phyloP scores from a whole-genome alignment of 345 rosid genomes.

The Brassica nigra region DNA sequence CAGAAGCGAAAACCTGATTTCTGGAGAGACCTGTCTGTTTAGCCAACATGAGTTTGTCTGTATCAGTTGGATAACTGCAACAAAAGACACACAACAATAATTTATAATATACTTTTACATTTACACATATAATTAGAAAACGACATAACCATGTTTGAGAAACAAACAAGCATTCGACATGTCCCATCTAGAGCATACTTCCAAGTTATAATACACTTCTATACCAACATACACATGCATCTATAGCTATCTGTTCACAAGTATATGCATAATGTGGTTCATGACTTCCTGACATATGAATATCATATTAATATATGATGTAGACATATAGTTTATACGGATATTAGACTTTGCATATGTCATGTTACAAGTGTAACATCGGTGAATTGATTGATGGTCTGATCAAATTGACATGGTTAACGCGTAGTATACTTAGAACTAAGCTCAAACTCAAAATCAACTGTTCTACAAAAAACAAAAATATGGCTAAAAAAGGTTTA shows the following conservation, averaged over 20 bases:
- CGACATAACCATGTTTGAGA: slow-evolving; percentile 19
- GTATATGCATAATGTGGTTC: slow-evolving; percentile 4
- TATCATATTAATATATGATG: slow-evolving; percentile 14
- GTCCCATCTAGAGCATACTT: slow-evolving; percentile 40
- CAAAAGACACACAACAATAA: slow-evolving; percentile 27
- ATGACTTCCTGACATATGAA: slow-evolving; percentile 20
- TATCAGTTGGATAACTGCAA: slow-evolving; percentile 85
- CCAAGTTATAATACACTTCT: slow-evolving; percentile 31
- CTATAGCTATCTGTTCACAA: slow-evolving; percentile 32
- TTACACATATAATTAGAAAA: slow-evolving; percentile 23
- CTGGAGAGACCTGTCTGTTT: slow-evolving; percentile 91
- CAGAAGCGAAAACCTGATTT: slow-evolving; percentile 62
- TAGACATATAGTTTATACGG: slow-evolving; percentile 3
- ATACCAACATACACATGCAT: slow-evolving; percentile 8
- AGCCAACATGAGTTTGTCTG: slow-evolving; percentile 87
- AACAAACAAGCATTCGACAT: slow-evolving; percentile 33
- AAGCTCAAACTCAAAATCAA: slow-evolving; percentile 17
- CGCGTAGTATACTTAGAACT: not conserved
- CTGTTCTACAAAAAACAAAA: not conserved
- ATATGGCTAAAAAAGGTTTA: slow-evolving; percentile 2
- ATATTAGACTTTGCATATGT: slow-evolving; percentile 12
- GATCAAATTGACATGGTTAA: slow-evolving; percentile 13
- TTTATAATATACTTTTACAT: slow-evolving; percentile 1
- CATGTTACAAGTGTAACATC: not conserved
- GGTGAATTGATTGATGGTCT: slow-evolving; percentile 5